Base-by-base conservation (phyloP, 1,284 basidiomycete genomes). In the Hymenochaete sp. region DNA sequence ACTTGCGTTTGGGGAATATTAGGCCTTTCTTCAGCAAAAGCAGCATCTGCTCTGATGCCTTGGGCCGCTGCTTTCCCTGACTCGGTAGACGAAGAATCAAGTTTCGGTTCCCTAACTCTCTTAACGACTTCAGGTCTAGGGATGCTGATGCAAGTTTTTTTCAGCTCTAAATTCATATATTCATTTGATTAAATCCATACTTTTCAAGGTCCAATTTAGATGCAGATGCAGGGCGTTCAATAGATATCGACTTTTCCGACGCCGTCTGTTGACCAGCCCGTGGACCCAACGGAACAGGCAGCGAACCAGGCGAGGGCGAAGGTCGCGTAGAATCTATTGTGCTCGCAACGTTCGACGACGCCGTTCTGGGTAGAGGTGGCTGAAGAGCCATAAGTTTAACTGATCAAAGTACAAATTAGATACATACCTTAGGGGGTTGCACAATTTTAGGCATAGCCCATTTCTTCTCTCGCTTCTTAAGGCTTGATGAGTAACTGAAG, bases 101-200 rank as follows among this genome's bases (percentile, higher is more conserved):
- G 42, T 27, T 47, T 61, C 4, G 54, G 44, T 22, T 83, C 81
- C 37, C 81, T 67, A 13, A 84, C 69, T 49, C 84, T 68, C 59
- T 76, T 83, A 42, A 88, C 79, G 27, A 85, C 81, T 57, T 84
- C 80, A 13, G 84, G 84, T 38, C 82, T 67, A 11, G 82, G 82
- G 44, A 86, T 72, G 55, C 82, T 87, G 53, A 13, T 11, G 16
- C n/a, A 24, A 36, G 14, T 29, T 13, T 36, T 13, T 38, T n/a
- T 16, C 16, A 18, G 10, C n/a, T n/a, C 11, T 45, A 38, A 14
- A 29, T 5, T 24, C 9, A 37, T 31, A 35, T 8, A 35, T n/a
- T n/a, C 21, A 35, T n/a, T 35, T 8, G 14, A 35, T 16, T 19
- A 13, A 21, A 22, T 19, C 54, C 57, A 35, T 61, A 83, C 82